These are phyloP conservation scores for Neonectria punicea DNA, from an alignment of 2,329 filamentous ascomycete genomes.

Conservation along the genomic window DNA sequence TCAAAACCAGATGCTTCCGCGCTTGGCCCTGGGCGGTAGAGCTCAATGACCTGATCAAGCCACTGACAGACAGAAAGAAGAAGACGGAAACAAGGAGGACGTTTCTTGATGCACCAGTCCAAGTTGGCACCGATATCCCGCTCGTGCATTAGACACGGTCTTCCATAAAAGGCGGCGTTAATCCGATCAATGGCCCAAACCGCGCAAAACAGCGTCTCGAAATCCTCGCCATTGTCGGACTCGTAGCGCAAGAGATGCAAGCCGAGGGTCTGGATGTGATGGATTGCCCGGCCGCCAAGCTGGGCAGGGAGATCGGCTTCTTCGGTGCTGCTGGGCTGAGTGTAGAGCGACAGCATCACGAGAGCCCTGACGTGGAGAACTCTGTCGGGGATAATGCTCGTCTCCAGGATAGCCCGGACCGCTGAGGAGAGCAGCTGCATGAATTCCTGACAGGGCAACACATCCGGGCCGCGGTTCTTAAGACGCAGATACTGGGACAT, in stretches of 20 bases:
- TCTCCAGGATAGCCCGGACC: conserved; percentile 61
- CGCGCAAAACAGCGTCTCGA: conserved; percentile 65
- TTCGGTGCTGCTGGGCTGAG: conserved; percentile 63
- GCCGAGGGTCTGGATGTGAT: conserved; percentile 66
- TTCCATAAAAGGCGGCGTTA: conserved; percentile 68
- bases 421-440: conserved; percentile 60
- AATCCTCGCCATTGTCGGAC: conserved; percentile 52
- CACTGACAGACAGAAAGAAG: conserved; percentile 65
- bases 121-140: conserved; percentile 67
- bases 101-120: conserved; percentile 60
- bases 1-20: conserved; percentile 52
- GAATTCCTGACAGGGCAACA: conserved; percentile 59
- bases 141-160: conserved; percentile 69
- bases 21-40: conserved; percentile 66
- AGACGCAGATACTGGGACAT: conserved; percentile 58
- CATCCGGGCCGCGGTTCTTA: conserved; percentile 48
- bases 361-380: conserved; percentile 65
- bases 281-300: conserved; percentile 63
- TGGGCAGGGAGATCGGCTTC: conserved; percentile 66
- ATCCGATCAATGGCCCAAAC: conserved; percentile 71
- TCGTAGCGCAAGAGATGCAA: conserved; percentile 61
- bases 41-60: conserved; percentile 67
- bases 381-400: conserved; percentile 64
- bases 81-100: conserved; percentile 66
- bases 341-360: conserved; percentile 66